Conservation (phyloP, 2,329 filamentous ascomycete species). For the Cryoendolithus antarcticus region DNA sequence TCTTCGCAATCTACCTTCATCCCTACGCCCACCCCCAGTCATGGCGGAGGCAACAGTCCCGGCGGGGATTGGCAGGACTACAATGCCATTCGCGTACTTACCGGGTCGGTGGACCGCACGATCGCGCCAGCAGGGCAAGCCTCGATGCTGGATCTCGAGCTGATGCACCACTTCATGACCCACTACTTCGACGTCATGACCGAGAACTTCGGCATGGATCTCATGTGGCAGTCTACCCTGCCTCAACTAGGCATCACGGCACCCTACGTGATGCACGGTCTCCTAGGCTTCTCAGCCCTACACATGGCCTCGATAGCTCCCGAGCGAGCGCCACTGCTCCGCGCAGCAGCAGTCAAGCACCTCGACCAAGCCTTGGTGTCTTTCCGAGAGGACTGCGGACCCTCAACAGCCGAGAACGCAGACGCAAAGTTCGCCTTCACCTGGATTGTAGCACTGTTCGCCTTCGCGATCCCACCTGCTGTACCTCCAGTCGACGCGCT, state of each 20-base stretch:
- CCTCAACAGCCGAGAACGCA: slow-evolving; percentile 14
- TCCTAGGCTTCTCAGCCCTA: slow-evolving; percentile 19
- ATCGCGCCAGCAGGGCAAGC: slow-evolving; percentile 9
- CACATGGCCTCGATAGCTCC: slow-evolving; percentile 18
- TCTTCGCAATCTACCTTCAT: too few relatives aligned
- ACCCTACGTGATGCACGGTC: slow-evolving; percentile 18
- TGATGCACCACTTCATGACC: slow-evolving; percentile 19
- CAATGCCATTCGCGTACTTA: slow-evolving; percentile 13
- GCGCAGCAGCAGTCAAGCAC: slow-evolving; percentile 18
- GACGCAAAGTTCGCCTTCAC: slow-evolving; percentile 18
- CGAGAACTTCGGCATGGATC: slow-evolving; percentile 12
- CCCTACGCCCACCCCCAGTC: not conserved
- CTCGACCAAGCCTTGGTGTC: slow-evolving; percentile 18
- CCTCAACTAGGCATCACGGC: slow-evolving; percentile 16
- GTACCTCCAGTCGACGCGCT: slow-evolving; percentile 18
- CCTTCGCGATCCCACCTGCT: slow-evolving; percentile 16
- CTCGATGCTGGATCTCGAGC: slow-evolving; percentile 18
- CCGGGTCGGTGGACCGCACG: slow-evolving; percentile 15
- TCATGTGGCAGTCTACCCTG: slow-evolving; percentile 18
- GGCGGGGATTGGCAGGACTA: slow-evolving; percentile 2
- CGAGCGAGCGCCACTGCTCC: slow-evolving; percentile 11
- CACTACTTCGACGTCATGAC: slow-evolving; percentile 10
- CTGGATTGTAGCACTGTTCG: slow-evolving; percentile 18
- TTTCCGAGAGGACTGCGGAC: slow-evolving; percentile 11
- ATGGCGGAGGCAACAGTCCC: not conserved